Percentiles rank a stretch among this genome's conserved stretches.
These are phyloP conservation scores for Sclerotinia trifoliorum DNA, from an alignment of 2,329 filamentous ascomycete species.

Conservation along the genomic window DNA sequence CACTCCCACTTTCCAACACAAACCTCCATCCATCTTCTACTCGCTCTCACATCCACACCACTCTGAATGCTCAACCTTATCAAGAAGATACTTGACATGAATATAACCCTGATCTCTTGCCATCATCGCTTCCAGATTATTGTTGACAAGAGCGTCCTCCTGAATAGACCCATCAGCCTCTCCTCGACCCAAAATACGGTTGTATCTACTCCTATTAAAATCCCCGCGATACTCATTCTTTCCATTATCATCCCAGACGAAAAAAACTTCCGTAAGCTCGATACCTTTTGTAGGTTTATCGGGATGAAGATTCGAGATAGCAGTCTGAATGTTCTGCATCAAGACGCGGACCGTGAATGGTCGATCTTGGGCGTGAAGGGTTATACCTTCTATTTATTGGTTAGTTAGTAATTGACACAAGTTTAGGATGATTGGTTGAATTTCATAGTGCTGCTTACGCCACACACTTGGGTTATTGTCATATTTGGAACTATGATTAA, in stretches of 20 bases:
- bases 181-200: background rate
- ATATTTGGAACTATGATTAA: background rate
- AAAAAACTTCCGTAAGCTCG: background rate
- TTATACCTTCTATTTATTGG: background rate
- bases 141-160: background rate
- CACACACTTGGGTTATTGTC: background rate
- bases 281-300: background rate
- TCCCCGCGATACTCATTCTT: background rate
- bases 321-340: slow-evolving; percentile 1
- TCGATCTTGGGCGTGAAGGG: background rate
- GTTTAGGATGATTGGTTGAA: background rate
- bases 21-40: background rate
- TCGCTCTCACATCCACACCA: background rate
- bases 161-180: background rate
- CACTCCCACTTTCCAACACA: background rate
- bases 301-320: background rate
- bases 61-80: background rate
- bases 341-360: background rate
- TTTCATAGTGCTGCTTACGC: background rate
- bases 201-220: accelerated
- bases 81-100: slow-evolving; percentile 1
- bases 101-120: background rate
- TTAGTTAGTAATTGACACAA: background rate
- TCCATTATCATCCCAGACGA: background rate
- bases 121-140: background rate